A percentile compares a stretch with the other conserved stretches of the same genome.
These are phyloP conservation scores for Chrysanthemum makinoi DNA, from an alignment of 129 eudicot species.

Conservation along the genomic window DNA sequence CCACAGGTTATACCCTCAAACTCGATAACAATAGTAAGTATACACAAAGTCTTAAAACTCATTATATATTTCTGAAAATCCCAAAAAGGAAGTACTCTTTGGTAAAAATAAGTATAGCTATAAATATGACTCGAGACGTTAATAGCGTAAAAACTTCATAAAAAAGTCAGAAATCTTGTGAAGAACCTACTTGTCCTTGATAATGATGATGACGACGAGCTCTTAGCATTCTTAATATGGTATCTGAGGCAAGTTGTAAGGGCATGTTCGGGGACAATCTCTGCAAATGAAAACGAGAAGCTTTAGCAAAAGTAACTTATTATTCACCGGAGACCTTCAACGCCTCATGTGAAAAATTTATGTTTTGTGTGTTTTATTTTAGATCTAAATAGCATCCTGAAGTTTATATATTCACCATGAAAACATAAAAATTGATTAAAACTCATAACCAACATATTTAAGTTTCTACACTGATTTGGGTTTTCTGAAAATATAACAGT, in stretches of 20 bases:
- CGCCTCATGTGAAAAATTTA: background rate
- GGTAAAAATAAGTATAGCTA: no score
- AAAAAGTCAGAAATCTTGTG: background rate
- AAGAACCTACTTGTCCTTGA: conserved; percentile 75
- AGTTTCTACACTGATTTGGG: background rate
- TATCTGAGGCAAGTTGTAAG: conserved; percentile 84
- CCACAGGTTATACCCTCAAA: conserved; percentile 11
- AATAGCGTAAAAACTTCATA: background rate
- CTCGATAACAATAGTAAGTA: background rate
- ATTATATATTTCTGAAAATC: background rate
- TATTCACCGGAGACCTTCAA: background rate
- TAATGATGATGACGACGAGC: conserved; percentile 88
- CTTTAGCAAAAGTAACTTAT: conserved; percentile 10
- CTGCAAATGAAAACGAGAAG: conserved; percentile 44
- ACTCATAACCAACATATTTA: no score
- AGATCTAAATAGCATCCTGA: background rate
- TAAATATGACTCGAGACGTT: conserved; percentile 4
- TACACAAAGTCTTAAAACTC: no score
- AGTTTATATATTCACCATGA: no score
- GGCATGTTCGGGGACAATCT: conserved; percentile 92
- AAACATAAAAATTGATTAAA: no score
- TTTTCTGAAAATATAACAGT: no score
- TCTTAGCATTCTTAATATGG: conserved; percentile 83
- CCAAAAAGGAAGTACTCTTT: background rate
- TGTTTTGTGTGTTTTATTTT: conserved; percentile 3